phyloP scores from a whole-genome alignment of 2,329 filamentous ascomycete species.

The Pseudogymnoascus sp. region DNA sequence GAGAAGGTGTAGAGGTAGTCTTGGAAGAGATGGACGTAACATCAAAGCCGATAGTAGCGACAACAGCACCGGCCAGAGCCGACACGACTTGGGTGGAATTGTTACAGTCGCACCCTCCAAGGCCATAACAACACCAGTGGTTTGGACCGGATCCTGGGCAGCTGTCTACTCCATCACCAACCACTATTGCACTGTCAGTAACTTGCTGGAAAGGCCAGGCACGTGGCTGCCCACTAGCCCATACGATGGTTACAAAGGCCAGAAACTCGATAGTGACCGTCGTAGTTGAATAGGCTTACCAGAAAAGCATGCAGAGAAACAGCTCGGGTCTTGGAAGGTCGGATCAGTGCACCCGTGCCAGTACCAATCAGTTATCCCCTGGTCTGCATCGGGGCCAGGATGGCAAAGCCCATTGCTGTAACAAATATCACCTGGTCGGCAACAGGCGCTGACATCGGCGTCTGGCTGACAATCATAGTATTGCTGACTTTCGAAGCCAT shows the following conservation, averaged over 20 bases:
- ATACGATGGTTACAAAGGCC: not conserved
- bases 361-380: slow-evolving; percentile 2
- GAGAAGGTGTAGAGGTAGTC: not conserved
- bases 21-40: not conserved
- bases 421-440: not conserved
- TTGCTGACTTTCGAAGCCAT: not conserved
- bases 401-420: not conserved
- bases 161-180: not conserved
- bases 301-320: not conserved
- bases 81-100: not conserved
- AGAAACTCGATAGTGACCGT: too few species aligned
- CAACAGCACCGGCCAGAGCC: not conserved
- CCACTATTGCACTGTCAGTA: not conserved
- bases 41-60: not conserved
- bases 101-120: not conserved
- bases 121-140: not conserved
- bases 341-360: not conserved
- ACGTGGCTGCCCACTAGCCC: not conserved
- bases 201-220: not conserved
- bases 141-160: not conserved
- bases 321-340: not conserved
- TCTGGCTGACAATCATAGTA: not conserved
- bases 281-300: not conserved
- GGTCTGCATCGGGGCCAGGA: not conserved
- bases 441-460: not conserved